A percentile compares a stretch with the other conserved stretches of the same genome.
phyloP scores from a whole-genome alignment of 257 asterid species.

The Solanum commersonii region DNA sequence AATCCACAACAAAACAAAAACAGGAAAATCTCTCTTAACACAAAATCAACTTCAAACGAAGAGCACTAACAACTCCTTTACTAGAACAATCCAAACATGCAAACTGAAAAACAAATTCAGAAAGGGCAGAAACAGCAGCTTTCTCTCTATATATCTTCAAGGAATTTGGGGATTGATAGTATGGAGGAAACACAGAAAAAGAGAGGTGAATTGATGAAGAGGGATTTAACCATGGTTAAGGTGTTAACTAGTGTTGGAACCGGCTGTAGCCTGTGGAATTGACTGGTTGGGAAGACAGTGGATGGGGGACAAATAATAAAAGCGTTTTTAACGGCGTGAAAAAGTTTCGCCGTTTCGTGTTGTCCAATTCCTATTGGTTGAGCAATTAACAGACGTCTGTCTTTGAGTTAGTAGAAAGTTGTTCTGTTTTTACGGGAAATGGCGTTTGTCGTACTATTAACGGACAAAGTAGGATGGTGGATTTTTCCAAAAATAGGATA shows the following conservation, averaged over 20 bases:
- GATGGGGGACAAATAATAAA: conserved; percentile 16
- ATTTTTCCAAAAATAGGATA: neutral
- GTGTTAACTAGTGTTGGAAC: conserved; percentile 6
- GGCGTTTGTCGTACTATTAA: conserved; percentile 47
- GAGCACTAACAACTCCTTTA: neutral
- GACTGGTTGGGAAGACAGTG: conserved; percentile 19
- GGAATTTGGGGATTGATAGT: neutral
- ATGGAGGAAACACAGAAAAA: neutral
- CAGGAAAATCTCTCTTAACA: neutral
- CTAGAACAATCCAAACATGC: neutral
- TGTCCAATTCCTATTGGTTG: conserved; percentile 23
- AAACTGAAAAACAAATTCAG: neutral
- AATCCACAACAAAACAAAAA: neutral
- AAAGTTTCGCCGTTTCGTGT: conserved; percentile 10
- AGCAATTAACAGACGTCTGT: conserved; percentile 33
- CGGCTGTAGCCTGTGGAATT: conserved; percentile 18
- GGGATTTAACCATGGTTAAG: conserved; percentile 19
- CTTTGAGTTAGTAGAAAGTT: conserved; percentile 5
- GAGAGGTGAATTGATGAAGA: neutral
- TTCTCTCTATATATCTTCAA: conserved; percentile 1
- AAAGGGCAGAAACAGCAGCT: neutral
- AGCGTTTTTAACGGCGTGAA: conserved; percentile 22
- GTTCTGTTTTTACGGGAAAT: conserved; percentile 27
- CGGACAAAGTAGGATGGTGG: conserved; percentile 43
- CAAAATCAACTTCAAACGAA: neutral